These are phyloP conservation scores for Penicillium egyptiacum DNA, from an alignment of 495 filamentous ascomycete species.

Conservation along the genomic window DNA sequence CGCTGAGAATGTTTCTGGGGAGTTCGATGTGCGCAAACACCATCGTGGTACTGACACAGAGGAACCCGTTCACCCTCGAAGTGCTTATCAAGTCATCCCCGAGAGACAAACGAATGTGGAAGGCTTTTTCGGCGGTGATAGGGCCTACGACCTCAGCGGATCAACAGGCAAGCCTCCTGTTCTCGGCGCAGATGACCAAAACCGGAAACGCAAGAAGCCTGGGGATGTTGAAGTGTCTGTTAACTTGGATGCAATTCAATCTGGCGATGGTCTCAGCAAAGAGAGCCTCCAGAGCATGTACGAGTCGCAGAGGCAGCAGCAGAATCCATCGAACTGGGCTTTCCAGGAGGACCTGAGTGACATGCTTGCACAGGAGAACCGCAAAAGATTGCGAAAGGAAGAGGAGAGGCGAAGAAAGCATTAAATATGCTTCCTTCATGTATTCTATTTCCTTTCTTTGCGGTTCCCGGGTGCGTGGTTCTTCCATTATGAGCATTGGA, in stretches of 20 bases:
- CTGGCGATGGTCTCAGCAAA: conserved; percentile 68
- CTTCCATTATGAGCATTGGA: conserved; percentile 9
- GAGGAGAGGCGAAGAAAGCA: conserved; percentile 65
- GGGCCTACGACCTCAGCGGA: conserved; percentile 77
- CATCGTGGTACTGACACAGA: conserved; percentile 86
- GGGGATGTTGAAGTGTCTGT: conserved; percentile 92
- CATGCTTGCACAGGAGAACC: conserved; percentile 93
- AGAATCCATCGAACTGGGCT: conserved; percentile 67
- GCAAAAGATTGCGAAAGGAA: conserved; percentile 83
- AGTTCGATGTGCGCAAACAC: conserved; percentile 89
- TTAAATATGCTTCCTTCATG: conserved; percentile 22
- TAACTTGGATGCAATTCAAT: conserved; percentile 72
- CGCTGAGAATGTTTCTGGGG: conserved; percentile 72
- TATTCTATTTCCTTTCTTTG: neutral
- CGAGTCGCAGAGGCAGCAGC: conserved; percentile 71
- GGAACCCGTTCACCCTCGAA: conserved; percentile 68
- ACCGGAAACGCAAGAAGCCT: conserved; percentile 86
- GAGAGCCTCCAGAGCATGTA: conserved; percentile 70
- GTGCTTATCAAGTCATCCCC: conserved; percentile 85
- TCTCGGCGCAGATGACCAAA: conserved; percentile 78
- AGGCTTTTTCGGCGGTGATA: conserved; percentile 95
- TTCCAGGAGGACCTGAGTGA: conserved; percentile 93
- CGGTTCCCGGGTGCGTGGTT: neutral
- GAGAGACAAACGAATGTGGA: conserved; percentile 80
- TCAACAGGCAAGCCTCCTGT: conserved; percentile 59